These are phyloP conservation scores for Sarcomyxa edulis DNA, from an alignment of 768 basidiomycete genomes.

Conservation along the genomic window DNA sequence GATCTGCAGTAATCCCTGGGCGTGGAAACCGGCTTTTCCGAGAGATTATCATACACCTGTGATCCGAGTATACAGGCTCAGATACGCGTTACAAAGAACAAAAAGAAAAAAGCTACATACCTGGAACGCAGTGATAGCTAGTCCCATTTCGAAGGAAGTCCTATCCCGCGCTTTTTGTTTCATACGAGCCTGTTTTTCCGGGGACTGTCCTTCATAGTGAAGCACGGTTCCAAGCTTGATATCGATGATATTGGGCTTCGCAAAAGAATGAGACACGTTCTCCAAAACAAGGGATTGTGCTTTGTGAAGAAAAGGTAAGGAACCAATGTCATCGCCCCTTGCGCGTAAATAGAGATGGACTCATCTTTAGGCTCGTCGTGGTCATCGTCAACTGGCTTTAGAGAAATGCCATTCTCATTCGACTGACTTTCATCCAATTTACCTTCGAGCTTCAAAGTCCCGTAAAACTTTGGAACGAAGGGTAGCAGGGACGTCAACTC, in stretches of 20 bases:
- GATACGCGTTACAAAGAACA: neutral
- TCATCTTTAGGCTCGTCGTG: constrained; percentile 3
- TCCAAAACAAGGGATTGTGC: constrained; percentile 78
- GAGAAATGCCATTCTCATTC: constrained; percentile 1
- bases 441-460: constrained; percentile 55
- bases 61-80: neutral
- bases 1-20: constrained; percentile 78
- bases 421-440: neutral
- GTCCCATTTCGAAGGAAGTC: constrained; percentile 71
- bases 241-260: constrained; percentile 83
- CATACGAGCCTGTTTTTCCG: constrained; percentile 81
- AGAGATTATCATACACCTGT: constrained; percentile 69
- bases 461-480: constrained; percentile 75
- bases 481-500: constrained; percentile 40
- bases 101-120: constrained; percentile 34
- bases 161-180: constrained; percentile 58
- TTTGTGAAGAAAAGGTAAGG: constrained; percentile 6
- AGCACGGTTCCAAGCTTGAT: constrained; percentile 90
- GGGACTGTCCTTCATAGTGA: constrained; percentile 61
- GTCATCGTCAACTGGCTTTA: neutral
- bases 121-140: constrained; percentile 88
- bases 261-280: constrained; percentile 71
- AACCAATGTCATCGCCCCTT: constrained; percentile 6
- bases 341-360: neutral
- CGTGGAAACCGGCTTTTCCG: constrained; percentile 51